These are phyloP conservation scores for Phialophora verrucosa DNA, from an alignment of 2,329 filamentous ascomycete genomes.

Conservation along the genomic window DNA sequence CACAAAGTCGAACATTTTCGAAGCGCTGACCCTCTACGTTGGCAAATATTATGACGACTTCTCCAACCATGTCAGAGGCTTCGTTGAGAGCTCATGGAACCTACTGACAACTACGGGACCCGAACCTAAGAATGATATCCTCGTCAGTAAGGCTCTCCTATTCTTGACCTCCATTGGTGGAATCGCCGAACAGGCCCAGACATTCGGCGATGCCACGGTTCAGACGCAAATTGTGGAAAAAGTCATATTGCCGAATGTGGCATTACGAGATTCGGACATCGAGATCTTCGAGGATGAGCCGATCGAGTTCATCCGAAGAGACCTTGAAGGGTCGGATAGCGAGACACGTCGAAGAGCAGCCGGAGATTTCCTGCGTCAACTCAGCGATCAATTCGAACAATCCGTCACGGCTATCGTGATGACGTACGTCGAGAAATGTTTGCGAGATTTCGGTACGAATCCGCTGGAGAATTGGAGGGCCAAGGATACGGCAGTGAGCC, in stretches of 20 bases:
- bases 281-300: conserved; percentile 98
- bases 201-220: conserved; percentile 82
- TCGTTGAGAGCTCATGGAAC: conserved; percentile 89
- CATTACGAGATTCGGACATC: conserved; percentile 87
- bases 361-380: conserved; percentile 88
- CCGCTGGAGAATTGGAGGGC: conserved; percentile 82
- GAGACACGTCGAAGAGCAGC: conserved; percentile 91
- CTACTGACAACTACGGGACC: conserved; percentile 83
- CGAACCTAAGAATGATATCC: conserved; percentile 89
- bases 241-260: conserved; percentile 91
- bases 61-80: conserved; percentile 75
- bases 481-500: conserved; percentile 97
- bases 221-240: conserved; percentile 91
- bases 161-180: conserved; percentile 90
- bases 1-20: conserved; percentile 92
- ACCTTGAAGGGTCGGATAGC: conserved; percentile 93
- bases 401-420: conserved; percentile 86
- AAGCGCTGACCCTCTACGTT: conserved; percentile 85
- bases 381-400: conserved; percentile 86
- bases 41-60: conserved; percentile 97
- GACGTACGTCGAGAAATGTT: conserved; percentile 84
- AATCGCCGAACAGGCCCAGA: conserved; percentile 75
- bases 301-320: conserved; percentile 94
- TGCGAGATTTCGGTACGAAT: conserved; percentile 73
- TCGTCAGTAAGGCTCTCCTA: conserved; percentile 92